Base-by-base conservation (phyloP, 805 yeast species). In the Spathaspora hagerdaliae region DNA sequence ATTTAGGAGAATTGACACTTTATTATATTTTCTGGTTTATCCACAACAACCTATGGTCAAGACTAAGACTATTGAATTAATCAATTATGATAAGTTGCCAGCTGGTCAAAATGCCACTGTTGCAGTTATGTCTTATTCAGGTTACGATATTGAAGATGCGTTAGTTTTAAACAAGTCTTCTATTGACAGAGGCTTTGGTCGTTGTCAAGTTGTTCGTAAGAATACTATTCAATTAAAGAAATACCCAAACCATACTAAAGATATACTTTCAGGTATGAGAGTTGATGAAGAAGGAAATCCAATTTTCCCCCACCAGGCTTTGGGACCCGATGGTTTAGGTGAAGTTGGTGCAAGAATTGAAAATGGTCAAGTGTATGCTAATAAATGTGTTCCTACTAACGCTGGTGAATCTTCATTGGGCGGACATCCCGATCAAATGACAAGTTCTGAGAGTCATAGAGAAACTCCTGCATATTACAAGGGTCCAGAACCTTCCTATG, bases 31-130 rank as follows among this genome's bases (percentile, higher is more conserved):
- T 52, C 87, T 94, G 96, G 96, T 90, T n/a, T 94, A 94, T 61
- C 99, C 99, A 5, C 98, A 94, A 68, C 98, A 94, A 64, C 99
- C 99, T 0, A 88, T 94, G 98, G 99, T 94, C 27, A 94, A 94
- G 70, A 90, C 98, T 4, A 88, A 90, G 63, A 94, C 99, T 0
- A 94, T 94, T 54, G 99, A 94, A 69, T 74, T 94, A 50, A 92
- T 94, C 52, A 87, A 92, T 50, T 94, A 94, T 63, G 99, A 94
- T 67, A 91, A 94, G 63, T 74, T 94, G 36, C 99, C 99, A 3
- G 99, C 99, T 5, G 99, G 99, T 7, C 99, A 94, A 68, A 94
- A 94, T 64, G 99, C 99, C 8, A 87, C 96, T 0, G 99, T 94
- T 47, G 99, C 99, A 1, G 99, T 94, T 34, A 94, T 94, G 99